Conservation (phyloP, 257 asterid species). For the Nicotiana undulata region DNA sequence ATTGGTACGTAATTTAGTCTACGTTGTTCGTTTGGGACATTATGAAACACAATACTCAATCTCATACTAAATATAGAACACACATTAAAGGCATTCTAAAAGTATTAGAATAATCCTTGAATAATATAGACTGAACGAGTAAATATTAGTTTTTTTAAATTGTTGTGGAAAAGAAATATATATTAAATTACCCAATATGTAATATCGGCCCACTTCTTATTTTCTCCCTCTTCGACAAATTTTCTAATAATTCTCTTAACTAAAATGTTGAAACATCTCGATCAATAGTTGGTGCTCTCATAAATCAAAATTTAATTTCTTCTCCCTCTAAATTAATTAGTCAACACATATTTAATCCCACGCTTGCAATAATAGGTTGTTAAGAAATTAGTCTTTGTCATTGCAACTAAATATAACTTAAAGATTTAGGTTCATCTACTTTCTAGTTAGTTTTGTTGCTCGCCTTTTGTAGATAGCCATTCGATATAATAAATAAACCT, state of each 20-base stretch:
- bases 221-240: background rate
- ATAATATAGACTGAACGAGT: no score
- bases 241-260: background rate
- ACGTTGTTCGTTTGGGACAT: background rate
- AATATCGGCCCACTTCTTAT: background rate
- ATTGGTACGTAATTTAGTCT: background rate
- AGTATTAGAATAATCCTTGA: background rate
- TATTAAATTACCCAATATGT: background rate
- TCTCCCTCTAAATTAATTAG: background rate
- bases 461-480: no score
- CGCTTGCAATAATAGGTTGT: background rate
- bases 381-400: background rate
- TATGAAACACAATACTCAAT: background rate
- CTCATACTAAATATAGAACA: background rate
- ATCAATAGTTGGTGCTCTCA: background rate
- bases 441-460: background rate
- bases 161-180: background rate
- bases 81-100: background rate
- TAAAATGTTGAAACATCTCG: background rate
- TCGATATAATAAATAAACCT: no score
- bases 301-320: background rate
- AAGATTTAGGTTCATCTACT: background rate
- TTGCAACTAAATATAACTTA: background rate
- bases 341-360: background rate
- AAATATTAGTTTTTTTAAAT: no score